Conservation (phyloP, 768 basidiomycete species). For the Multifurca ochricompacta region DNA sequence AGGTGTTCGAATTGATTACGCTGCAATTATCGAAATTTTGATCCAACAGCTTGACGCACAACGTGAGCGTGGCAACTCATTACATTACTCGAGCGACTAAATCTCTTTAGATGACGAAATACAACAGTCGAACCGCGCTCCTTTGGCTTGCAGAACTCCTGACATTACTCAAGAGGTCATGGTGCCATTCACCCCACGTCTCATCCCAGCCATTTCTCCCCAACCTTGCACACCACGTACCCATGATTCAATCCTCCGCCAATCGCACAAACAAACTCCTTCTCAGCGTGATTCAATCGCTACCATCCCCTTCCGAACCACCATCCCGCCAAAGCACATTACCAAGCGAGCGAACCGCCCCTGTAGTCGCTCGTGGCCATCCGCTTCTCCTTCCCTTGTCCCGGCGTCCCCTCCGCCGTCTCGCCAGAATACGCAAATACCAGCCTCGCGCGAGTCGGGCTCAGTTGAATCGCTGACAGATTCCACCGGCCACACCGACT, state of each 20-base stretch:
- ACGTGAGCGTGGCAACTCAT: slow-evolving; percentile 37
- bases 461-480: slow-evolving; percentile 40
- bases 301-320: slow-evolving; percentile 64
- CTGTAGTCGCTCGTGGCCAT: slow-evolving; percentile 27
- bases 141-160: slow-evolving; percentile 91
- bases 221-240: slow-evolving; percentile 86
- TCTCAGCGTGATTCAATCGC: slow-evolving; percentile 73
- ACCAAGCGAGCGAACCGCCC: slow-evolving; percentile 22
- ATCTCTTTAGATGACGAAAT: slow-evolving; percentile 73
- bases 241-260: slow-evolving; percentile 83
- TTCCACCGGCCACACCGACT: slow-evolving; percentile 21
- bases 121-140: slow-evolving; percentile 89
- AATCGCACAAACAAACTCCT: slow-evolving; percentile 80
- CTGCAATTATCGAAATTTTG: slow-evolving; percentile 88
- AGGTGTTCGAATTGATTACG: slow-evolving; percentile 86
- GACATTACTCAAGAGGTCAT: slow-evolving; percentile 79
- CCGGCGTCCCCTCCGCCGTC: slow-evolving; percentile 36
- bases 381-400: slow-evolving; percentile 49
- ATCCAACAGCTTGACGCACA: slow-evolving; percentile 78
- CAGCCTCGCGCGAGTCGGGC: slow-evolving; percentile 37
- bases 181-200: slow-evolving; percentile 90
- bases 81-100: neutral
- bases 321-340: slow-evolving; percentile 28
- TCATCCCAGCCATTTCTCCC: slow-evolving; percentile 90
- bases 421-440: slow-evolving; percentile 37